These are phyloP conservation scores for Solanum rostratum DNA, from an alignment of 257 asterid species.

Conservation along the genomic window DNA sequence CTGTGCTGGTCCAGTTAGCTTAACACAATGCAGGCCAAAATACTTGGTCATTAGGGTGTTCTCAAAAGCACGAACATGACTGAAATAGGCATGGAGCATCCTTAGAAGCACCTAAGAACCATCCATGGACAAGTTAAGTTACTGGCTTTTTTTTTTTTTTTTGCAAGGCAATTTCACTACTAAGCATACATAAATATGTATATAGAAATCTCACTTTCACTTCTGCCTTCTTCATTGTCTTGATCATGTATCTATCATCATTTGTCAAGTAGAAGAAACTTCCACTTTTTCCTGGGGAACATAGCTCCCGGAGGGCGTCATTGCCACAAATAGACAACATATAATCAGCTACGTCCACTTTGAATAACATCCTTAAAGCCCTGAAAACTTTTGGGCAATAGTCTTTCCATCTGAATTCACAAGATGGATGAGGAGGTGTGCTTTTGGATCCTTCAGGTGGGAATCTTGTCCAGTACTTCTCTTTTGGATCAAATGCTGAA, in stretches of 20 bases:
- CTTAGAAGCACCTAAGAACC: slow-evolving; percentile 24
- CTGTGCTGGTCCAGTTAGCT: slow-evolving; percentile 29
- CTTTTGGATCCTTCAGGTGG: slow-evolving; percentile 9
- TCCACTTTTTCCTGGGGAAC: slow-evolving; percentile 10
- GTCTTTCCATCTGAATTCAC: slow-evolving; percentile 10
- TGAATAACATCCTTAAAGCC: slow-evolving; percentile 9
- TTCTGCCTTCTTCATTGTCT: slow-evolving; percentile 10
- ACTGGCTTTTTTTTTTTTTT: not conserved
- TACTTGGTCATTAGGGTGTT: slow-evolving; percentile 24
- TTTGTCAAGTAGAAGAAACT: slow-evolving; percentile 1
- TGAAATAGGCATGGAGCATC: slow-evolving; percentile 34
- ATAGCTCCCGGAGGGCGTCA: slow-evolving; percentile 5
- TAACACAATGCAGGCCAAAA: slow-evolving; percentile 36
- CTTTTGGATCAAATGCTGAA: slow-evolving; percentile 3
- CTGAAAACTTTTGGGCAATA: slow-evolving; percentile 9
- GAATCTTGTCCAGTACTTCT: slow-evolving; percentile 4
- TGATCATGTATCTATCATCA: slow-evolving; percentile 7
- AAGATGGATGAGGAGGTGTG: not conserved
- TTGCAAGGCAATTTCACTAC: not conserved
- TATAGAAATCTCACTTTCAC: slow-evolving; percentile 2
- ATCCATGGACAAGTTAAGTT: not conserved
- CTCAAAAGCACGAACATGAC: slow-evolving; percentile 16
- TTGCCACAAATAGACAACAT: slow-evolving; percentile 5
- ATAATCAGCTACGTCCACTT: slow-evolving; percentile 5
- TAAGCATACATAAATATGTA: not conserved